These are phyloP conservation scores for Stipa capillata DNA, from an alignment of 176 grass and related monocot genomes.

Conservation along the genomic window DNA sequence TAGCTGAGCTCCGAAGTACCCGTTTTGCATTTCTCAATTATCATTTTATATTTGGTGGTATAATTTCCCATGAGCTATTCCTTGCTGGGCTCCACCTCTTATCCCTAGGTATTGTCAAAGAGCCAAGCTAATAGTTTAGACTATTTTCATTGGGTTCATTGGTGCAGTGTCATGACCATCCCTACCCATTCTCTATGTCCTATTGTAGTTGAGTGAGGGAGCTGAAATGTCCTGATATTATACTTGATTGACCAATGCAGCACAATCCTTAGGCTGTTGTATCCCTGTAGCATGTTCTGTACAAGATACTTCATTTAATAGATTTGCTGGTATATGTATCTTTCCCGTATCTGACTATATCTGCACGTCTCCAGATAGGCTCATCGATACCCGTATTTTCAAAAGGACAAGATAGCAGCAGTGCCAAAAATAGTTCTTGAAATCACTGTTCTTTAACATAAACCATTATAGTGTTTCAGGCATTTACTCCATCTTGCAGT, in stretches of 20 bases:
- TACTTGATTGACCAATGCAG: neutral
- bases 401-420: neutral
- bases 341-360: neutral
- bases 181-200: neutral
- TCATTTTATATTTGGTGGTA: neutral
- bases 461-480: neutral
- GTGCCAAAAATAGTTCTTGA: neutral
- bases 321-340: neutral
- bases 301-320: conserved; percentile 13
- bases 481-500: conserved; percentile 14
- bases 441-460: neutral
- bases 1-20: neutral
- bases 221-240: neutral
- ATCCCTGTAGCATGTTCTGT: neutral
- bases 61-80: neutral
- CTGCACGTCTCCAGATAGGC: neutral
- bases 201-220: neutral
- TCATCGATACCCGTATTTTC: neutral
- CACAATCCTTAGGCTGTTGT: neutral
- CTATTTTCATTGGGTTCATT: neutral
- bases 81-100: neutral
- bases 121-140: neutral
- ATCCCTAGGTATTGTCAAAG: neutral
- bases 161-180: neutral
- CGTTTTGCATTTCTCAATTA: neutral